Conservation (phyloP, 345 rosid genomes). For the Syzygium jambos region DNA sequence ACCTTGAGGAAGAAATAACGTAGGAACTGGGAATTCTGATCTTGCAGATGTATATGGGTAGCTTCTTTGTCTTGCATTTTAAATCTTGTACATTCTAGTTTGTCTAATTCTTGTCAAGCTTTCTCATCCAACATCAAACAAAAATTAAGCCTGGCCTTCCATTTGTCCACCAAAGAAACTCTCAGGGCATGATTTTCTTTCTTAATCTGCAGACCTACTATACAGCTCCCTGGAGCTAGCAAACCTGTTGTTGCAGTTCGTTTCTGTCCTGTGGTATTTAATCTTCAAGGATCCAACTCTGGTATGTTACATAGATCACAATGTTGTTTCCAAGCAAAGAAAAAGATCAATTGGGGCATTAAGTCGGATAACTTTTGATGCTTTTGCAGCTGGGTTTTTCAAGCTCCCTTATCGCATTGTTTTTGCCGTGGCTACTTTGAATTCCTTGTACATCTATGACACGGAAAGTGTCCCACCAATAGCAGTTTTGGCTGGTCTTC, state of each 20-base stretch:
- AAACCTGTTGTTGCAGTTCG: conserved; percentile 93
- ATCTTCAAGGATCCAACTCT: conserved; percentile 43
- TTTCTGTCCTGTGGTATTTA: conserved; percentile 70
- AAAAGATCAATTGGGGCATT: background rate
- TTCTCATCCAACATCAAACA: background rate
- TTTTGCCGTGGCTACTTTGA: conserved; percentile 86
- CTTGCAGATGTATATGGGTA: background rate
- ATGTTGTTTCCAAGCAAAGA: background rate
- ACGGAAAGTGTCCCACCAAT: conserved; percentile 67
- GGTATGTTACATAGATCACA: conserved; percentile 26
- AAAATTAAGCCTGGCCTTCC: background rate
- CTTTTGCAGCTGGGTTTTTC: conserved; percentile 60
- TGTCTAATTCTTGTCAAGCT: background rate
- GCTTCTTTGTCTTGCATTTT: background rate
- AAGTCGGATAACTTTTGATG: background rate
- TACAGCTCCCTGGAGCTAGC: conserved; percentile 80
- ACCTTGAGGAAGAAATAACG: background rate
- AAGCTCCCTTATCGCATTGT: conserved; percentile 86
- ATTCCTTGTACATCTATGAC: conserved; percentile 87
- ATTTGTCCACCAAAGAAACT: background rate
- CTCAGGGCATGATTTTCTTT: background rate
- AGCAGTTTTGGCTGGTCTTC: conserved; percentile 82
- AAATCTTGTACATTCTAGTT: background rate
- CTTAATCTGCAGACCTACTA: conserved; percentile 54
- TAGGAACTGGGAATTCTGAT: background rate